Evolutionary conservation across 129 eudicot genomes (phyloP), one percentile per base, ranked within the genome.

Genomic region (Artemisia tridentata): DNA sequence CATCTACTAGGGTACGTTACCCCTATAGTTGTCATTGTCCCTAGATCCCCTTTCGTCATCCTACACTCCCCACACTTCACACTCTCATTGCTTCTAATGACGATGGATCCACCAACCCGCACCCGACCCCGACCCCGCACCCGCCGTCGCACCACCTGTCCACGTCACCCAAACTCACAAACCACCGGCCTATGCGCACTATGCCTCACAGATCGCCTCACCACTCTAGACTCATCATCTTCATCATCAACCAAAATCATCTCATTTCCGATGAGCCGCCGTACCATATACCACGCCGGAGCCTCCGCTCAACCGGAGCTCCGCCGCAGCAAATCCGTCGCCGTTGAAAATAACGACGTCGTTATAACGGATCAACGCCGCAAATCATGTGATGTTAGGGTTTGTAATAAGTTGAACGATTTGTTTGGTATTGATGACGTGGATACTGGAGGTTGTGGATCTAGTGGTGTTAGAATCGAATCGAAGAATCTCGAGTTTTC

Each of bases 151-250:
- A 75, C 90, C 48, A 74, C 86, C 61, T 92, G 98, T 80, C 77
- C 75, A 88, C 98, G 89, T 71, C 98, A 92, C 72, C 96, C 96
- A 3, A 71, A 85, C 67, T 80, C 85, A 31, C 90, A 90, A 1
- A 70, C 78, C 80, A 84, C 89, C 75, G 91, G 91, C 10, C 82
- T 92, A 70, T 92, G 98, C 86, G 85, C 98, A 57, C 78, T 90
- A 2, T 92, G 98, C 71, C 83, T 92, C 11, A 89, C 81, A 4
- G 98, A 92, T 25, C 98, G 98, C 18, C 91, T 92, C 82, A 74
- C 91, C 31, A 83, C 87, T 51, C 86, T 89, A 31, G 84, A 81
- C 71, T 63, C 91, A 29, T 23, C 65, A 1, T 60, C 63, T 9
- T 55, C 81, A 47, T 74, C 18, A 72, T 60, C 21, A 68, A 67